Percentiles rank a stretch among this genome's conserved stretches.
These are phyloP conservation scores for Solanum tarapatanum DNA, from an alignment of 257 asterid species.

Conservation along the genomic window DNA sequence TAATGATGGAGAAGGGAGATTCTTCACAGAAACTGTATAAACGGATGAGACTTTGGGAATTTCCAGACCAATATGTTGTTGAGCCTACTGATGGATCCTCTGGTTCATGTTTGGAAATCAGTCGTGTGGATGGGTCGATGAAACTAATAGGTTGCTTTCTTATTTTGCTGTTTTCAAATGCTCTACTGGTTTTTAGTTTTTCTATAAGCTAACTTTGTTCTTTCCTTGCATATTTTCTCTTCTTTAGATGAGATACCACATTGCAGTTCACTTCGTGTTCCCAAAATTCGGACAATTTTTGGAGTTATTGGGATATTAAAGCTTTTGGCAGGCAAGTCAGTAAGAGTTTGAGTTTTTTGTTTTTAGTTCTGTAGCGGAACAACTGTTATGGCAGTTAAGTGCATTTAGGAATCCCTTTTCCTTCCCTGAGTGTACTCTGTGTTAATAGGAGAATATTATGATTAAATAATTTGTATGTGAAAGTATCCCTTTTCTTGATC, in stretches of 20 bases:
- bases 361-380: not conserved
- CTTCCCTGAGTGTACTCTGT: not conserved
- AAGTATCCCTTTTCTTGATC: not conserved
- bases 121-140: slow-evolving; percentile 58
- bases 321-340: slow-evolving; percentile 59
- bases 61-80: slow-evolving; percentile 65
- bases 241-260: slow-evolving; percentile 57
- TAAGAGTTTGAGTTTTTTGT: not conserved
- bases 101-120: slow-evolving; percentile 52
- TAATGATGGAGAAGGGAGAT: slow-evolving; percentile 75
- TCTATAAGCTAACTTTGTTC: not conserved
- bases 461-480: not conserved
- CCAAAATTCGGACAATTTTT: slow-evolving; percentile 54
- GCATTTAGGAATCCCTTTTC: not conserved
- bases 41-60: slow-evolving; percentile 88
- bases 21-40: slow-evolving; percentile 51
- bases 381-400: not conserved
- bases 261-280: slow-evolving; percentile 48
- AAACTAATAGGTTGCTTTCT: slow-evolving; percentile 32
- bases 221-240: not conserved
- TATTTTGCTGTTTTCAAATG: not conserved
- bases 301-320: slow-evolving; percentile 81
- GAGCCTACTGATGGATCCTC: slow-evolving; percentile 90
- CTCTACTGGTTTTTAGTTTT: not conserved
- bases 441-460: not conserved